A percentile compares a stretch with the other conserved stretches of the same genome.
phyloP scores from a whole-genome alignment of 2,329 filamentous ascomycete genomes.

The Torrubiella hemipterigena region DNA sequence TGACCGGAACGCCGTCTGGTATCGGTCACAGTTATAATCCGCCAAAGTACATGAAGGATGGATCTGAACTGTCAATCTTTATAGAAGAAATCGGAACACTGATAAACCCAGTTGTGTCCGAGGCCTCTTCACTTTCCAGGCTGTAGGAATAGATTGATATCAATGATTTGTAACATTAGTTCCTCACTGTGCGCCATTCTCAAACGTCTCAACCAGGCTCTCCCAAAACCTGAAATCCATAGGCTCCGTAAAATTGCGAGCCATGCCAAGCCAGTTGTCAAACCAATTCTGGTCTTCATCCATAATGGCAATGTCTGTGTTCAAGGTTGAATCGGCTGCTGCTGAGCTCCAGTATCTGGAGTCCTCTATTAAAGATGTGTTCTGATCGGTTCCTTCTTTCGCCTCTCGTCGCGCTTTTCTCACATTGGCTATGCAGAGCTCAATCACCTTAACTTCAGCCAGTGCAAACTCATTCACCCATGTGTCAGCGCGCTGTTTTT shows the following conservation, averaged over 20 bases:
- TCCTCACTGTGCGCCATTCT: slow-evolving; percentile 11
- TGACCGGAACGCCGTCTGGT: slow-evolving; percentile 15
- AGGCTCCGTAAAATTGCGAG: slow-evolving; percentile 9
- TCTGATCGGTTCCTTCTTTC: neutral
- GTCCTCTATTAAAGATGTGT: neutral
- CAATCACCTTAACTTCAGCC: slow-evolving; percentile 27
- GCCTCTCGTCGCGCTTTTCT: slow-evolving; percentile 6
- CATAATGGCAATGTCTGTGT: no score
- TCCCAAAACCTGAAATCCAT: slow-evolving; percentile 13
- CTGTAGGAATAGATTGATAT: no score
- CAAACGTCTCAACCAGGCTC: slow-evolving; percentile 9
- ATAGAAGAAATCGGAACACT: slow-evolving; percentile 13
- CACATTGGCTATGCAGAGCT: slow-evolving; percentile 22
- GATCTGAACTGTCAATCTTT: slow-evolving; percentile 7
- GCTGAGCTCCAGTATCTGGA: no score
- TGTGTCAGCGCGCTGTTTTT: slow-evolving; percentile 23
- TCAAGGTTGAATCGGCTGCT: no score
- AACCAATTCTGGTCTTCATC: slow-evolving; percentile 2
- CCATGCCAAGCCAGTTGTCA: slow-evolving; percentile 2
- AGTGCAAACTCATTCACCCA: slow-evolving; percentile 28
- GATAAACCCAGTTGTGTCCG: slow-evolving; percentile 8
- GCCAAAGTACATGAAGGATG: slow-evolving; percentile 9
- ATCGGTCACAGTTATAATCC: slow-evolving; percentile 11
- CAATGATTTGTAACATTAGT: neutral
- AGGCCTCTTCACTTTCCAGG: neutral